A percentile compares a stretch with the other conserved stretches of the same genome.
These are phyloP conservation scores for Annulohypoxylon bovei DNA, from an alignment of 495 filamentous ascomycete species.

Conservation along the genomic window DNA sequence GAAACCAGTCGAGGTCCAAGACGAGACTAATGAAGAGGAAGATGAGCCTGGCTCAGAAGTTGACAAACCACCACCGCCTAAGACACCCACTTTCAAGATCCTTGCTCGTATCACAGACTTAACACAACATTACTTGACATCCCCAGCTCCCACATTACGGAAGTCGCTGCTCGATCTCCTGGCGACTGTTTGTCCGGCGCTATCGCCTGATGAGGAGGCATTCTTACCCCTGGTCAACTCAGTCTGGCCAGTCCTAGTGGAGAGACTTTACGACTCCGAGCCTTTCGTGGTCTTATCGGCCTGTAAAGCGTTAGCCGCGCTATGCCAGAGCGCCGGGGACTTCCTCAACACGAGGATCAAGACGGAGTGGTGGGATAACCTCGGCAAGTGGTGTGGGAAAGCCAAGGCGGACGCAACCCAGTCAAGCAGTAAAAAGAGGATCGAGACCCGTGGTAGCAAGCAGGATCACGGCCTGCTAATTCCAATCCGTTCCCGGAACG, in stretches of 20 bases:
- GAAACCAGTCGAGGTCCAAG: constrained; percentile 21
- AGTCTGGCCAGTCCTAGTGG: constrained; percentile 81
- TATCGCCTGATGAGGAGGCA: constrained; percentile 77
- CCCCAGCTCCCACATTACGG: constrained; percentile 80
- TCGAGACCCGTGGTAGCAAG: constrained; percentile 33
- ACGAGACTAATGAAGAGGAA: constrained; percentile 29
- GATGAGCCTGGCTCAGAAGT: constrained; percentile 43
- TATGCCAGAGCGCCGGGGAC: constrained; percentile 76
- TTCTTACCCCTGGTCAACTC: constrained; percentile 91
- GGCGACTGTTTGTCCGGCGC: constrained; percentile 69
- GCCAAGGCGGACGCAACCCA: constrained; percentile 45
- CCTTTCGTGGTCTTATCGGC: constrained; percentile 77
- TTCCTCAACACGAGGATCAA: constrained; percentile 79
- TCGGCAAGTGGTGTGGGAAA: constrained; percentile 52
- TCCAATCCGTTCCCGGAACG: constrained; percentile 33
- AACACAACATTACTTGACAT: constrained; percentile 87
- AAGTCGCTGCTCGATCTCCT: constrained; percentile 79
- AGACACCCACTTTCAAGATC: constrained; percentile 67
- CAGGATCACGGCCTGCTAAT: constrained; percentile 43
- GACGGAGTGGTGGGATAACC: constrained; percentile 71
- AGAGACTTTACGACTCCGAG: constrained; percentile 78
- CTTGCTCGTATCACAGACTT: constrained; percentile 73
- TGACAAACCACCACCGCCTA: constrained; percentile 58
- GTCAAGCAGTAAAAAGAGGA: constrained; percentile 51
- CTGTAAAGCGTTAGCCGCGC: constrained; percentile 67